A percentile compares a stretch with the other conserved stretches of the same genome.
Evolutionary conservation across 2,329 filamentous ascomycete genomes (phyloP).

Genomic region (Nigrospora sphaerica): DNA sequence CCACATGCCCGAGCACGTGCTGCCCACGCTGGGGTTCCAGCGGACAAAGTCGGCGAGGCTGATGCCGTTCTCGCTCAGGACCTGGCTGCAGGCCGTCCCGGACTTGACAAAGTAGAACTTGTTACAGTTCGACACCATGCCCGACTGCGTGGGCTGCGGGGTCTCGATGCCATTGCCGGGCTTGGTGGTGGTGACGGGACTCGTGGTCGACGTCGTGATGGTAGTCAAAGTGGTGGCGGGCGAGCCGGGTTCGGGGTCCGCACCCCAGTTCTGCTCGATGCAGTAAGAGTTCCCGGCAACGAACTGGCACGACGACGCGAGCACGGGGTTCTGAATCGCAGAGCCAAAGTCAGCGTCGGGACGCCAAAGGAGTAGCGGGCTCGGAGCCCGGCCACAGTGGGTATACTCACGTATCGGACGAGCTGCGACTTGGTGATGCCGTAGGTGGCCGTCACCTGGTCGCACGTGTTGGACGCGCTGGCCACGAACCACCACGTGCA

Average conservation of each 20-base stretch:
- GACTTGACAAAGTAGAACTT: conserved; percentile 4
- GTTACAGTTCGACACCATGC: conserved; percentile 7
- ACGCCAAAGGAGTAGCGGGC: neutral
- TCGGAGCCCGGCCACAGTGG: neutral
- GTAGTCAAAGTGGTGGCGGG: neutral
- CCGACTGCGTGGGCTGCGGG: conserved; percentile 5
- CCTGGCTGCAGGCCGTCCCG: neutral
- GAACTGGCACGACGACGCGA: conserved; percentile 2
- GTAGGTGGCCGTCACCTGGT: conserved; percentile 1
- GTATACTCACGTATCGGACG: neutral
- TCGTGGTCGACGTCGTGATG: conserved; percentile 1
- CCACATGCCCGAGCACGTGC: neutral
- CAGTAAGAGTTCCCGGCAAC: conserved; percentile 6
- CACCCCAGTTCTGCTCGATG: conserved; percentile 5
- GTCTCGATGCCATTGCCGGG: conserved; percentile 5
- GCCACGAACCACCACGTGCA: conserved; percentile 5
- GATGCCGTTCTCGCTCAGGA: neutral
- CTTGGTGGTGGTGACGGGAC: neutral
- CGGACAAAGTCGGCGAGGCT: neutral
- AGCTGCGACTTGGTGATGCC: neutral
- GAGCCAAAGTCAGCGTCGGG: neutral
- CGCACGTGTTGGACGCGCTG: conserved; percentile 3
- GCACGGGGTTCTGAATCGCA: conserved; percentile 5
- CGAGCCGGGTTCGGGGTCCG: neutral
- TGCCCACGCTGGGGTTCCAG: neutral